These are phyloP conservation scores for Suillus subalutaceus DNA, from an alignment of 768 basidiomycete species.

Conservation along the genomic window DNA sequence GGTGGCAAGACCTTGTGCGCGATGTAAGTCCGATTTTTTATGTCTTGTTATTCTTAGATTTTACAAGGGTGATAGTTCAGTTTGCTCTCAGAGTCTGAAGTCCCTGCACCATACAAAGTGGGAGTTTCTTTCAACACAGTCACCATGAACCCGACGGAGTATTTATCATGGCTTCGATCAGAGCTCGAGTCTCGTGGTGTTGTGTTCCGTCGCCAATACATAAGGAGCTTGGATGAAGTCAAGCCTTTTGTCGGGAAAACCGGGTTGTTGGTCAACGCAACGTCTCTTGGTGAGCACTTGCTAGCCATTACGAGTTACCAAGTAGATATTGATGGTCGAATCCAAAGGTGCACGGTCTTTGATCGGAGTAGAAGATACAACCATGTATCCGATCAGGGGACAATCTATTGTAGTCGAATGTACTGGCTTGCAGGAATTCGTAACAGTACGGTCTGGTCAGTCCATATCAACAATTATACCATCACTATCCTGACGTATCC, in stretches of 20 bases:
- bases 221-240: constrained; percentile 50
- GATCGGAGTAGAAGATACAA: constrained; percentile 79
- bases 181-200: constrained; percentile 44
- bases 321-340: constrained; percentile 1
- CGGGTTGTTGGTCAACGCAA: constrained; percentile 56
- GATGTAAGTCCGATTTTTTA: constrained; percentile 31
- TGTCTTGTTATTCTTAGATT: neutral
- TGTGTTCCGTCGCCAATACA: constrained; percentile 42
- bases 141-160: constrained; percentile 53
- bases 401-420: constrained; percentile 83
- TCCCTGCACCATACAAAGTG: constrained; percentile 36
- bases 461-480: neutral
- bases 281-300: constrained; percentile 50
- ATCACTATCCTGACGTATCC: neutral
- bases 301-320: neutral
- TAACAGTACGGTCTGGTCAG: constrained; percentile 32
- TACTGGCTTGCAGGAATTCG: constrained; percentile 53
- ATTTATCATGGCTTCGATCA: constrained; percentile 51
- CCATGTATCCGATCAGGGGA: constrained; percentile 79
- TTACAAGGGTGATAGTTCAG: constrained; percentile 20
- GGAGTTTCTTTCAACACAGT: constrained; percentile 51
- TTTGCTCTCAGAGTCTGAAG: constrained; percentile 35
- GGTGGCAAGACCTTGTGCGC: constrained; percentile 44
- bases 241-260: constrained; percentile 38
- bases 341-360: constrained; percentile 64